These are phyloP conservation scores for Moesziomyces parantarcticus DNA, from an alignment of 1,284 basidiomycete genomes.

Conservation along the genomic window DNA sequence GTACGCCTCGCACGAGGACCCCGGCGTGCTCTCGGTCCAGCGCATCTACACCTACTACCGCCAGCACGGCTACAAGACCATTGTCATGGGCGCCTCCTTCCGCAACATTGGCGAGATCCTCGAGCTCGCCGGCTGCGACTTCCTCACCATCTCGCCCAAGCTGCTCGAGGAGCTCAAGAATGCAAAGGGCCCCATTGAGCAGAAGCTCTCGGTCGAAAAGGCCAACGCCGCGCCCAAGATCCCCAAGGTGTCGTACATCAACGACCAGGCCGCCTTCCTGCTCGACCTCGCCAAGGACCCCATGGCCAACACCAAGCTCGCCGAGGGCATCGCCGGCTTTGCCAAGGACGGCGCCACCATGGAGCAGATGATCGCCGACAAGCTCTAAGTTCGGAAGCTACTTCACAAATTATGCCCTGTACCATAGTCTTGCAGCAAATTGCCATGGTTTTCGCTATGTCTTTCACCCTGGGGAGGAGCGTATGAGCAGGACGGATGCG, in stretches of 20 bases:
- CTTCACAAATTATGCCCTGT: constrained; percentile 9
- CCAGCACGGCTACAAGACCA: constrained; percentile 97
- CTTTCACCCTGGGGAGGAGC: no score
- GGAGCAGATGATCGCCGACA: constrained; percentile 83
- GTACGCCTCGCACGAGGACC: constrained; percentile 75
- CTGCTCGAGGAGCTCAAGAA: constrained; percentile 93
- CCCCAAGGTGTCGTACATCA: constrained; percentile 84
- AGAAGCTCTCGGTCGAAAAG: constrained; percentile 80
- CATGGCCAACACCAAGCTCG: constrained; percentile 71
- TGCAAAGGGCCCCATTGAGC: constrained; percentile 80
- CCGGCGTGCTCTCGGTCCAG: constrained; percentile 95
- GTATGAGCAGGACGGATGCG: no score
- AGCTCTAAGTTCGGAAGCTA: constrained; percentile 72
- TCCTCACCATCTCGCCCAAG: constrained; percentile 90
- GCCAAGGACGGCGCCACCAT: constrained; percentile 92
- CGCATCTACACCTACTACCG: constrained; percentile 98
- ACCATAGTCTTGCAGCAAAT: constrained; percentile 31
- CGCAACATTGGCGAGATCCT: constrained; percentile 87
- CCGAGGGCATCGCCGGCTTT: constrained; percentile 89
- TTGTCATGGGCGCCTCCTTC: constrained; percentile 99
- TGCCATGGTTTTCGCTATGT: constrained; percentile 1
- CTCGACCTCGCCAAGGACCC: constrained; percentile 80
- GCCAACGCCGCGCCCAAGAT: constrained; percentile 76
- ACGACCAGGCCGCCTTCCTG: constrained; percentile 95
- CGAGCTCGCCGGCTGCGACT: constrained; percentile 91